A percentile compares a stretch with the other conserved stretches of the same genome.
Conservation (phyloP, 495 filamentous ascomycete genomes). For the Xylaria cubensis region DNA sequence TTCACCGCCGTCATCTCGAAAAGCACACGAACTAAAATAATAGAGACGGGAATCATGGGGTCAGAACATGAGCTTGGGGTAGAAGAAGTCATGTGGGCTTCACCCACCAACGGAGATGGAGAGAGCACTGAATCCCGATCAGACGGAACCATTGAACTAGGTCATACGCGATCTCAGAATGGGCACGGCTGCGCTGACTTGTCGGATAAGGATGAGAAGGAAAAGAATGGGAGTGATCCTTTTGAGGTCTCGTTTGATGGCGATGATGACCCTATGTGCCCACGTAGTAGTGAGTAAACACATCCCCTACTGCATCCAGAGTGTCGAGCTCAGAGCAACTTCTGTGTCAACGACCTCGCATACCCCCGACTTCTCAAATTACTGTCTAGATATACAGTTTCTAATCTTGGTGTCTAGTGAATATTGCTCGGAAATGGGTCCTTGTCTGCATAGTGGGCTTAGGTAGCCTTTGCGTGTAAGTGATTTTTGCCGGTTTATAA, state of each 20-base stretch:
- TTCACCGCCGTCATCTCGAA: background rate
- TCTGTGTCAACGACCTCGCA: background rate
- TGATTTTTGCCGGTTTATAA: constrained; percentile 47
- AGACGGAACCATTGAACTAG: constrained; percentile 15
- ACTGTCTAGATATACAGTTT: background rate
- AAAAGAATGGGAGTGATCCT: constrained; percentile 33
- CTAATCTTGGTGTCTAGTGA: constrained; percentile 43
- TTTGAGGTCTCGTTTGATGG: constrained; percentile 75
- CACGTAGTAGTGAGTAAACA: constrained; percentile 57
- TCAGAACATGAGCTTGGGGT: background rate
- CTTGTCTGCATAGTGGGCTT: constrained; percentile 73
- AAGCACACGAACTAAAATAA: background rate
- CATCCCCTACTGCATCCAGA: too few species aligned
- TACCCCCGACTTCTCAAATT: too few species aligned
- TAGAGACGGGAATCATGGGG: background rate
- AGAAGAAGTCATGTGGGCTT: background rate
- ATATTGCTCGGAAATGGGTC: constrained; percentile 74
- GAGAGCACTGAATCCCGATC: background rate
- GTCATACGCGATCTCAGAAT: constrained; percentile 61
- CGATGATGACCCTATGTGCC: constrained; percentile 75
- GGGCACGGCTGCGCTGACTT: constrained; percentile 64
- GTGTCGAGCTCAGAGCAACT: background rate
- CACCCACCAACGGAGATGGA: background rate
- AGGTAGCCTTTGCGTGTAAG: constrained; percentile 85
- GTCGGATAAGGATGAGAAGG: constrained; percentile 41